These are phyloP conservation scores for Chaetomiaceae sp. DNA, from an alignment of 2,329 filamentous ascomycete species.

Conservation along the genomic window DNA sequence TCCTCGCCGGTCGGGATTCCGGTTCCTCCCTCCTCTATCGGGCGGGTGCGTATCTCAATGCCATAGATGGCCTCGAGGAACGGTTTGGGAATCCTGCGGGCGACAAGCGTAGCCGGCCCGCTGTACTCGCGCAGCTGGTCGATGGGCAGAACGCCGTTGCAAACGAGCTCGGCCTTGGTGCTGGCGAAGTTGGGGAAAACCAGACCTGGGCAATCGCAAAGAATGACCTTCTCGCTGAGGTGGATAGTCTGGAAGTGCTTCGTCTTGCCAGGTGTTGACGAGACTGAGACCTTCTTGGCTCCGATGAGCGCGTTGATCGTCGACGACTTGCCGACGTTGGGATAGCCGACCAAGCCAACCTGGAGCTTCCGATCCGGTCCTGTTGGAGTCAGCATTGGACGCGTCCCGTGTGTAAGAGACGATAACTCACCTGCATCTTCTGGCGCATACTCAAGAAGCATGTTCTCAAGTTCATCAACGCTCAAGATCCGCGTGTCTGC, in stretches of 20 bases:
- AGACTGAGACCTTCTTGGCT: slow-evolving; percentile 97
- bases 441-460: slow-evolving; percentile 73
- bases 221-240: slow-evolving; percentile 79
- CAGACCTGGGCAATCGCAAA: slow-evolving; percentile 97
- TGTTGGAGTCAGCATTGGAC: slow-evolving; percentile 21
- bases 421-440: slow-evolving; percentile 44
- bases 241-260: slow-evolving; percentile 99
- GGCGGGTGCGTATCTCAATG: slow-evolving; percentile 76
- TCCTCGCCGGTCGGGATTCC: slow-evolving; percentile 82
- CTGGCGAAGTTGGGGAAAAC: slow-evolving; percentile 98
- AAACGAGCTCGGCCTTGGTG: slow-evolving; percentile 93
- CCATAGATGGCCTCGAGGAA: slow-evolving; percentile 94
- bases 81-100: slow-evolving; percentile 75
- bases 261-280: slow-evolving; percentile 94
- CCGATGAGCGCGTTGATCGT: slow-evolving; percentile 99
- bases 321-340: slow-evolving; percentile 98
- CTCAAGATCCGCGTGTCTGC: slow-evolving; percentile 77
- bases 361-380: slow-evolving; percentile 63
- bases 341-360: slow-evolving; percentile 93
- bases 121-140: slow-evolving; percentile 93
- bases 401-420: fast-evolving
- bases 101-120: slow-evolving; percentile 78
- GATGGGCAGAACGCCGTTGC: slow-evolving; percentile 90
- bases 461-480: slow-evolving; percentile 83
- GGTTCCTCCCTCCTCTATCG: slow-evolving; percentile 87